Evolutionary conservation across 2,329 filamentous ascomycete species (phyloP).

Genomic region (Arthrobotrys conoides): DNA sequence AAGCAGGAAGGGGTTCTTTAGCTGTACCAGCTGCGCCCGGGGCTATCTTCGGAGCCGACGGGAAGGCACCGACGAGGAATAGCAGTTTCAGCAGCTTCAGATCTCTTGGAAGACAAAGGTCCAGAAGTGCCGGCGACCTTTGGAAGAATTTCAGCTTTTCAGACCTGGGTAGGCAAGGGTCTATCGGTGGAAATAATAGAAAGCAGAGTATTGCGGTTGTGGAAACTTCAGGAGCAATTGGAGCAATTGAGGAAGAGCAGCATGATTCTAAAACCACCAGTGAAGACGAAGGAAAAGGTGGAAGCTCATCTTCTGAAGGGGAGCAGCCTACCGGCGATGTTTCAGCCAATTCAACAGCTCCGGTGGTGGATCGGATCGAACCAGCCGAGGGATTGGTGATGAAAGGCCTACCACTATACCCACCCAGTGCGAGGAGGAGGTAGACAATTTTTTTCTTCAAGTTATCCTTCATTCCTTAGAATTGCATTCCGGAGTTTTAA

Average conservation of each 20-base stretch:
- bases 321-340: not conserved
- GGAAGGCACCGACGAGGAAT: conserved; percentile 31
- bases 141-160: conserved; percentile 54
- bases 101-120: conserved; percentile 38
- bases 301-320: conserved; percentile 8
- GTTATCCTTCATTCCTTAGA: not conserved
- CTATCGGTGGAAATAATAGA: conserved; percentile 14
- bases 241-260: conserved; percentile 52
- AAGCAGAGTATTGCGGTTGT: conserved; percentile 26
- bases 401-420: conserved; percentile 48
- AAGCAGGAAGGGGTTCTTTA: conserved; percentile 17
- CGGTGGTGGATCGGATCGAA: conserved; percentile 1
- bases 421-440: conserved; percentile 26
- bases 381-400: conserved; percentile 32
- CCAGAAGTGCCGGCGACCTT: conserved; percentile 36
- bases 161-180: conserved; percentile 31
- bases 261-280: not conserved
- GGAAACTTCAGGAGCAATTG: conserved; percentile 24
- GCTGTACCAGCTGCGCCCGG: conserved; percentile 10
- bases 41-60: conserved; percentile 9
- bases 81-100: conserved; percentile 49
- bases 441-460: conserved; percentile 21
- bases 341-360: conserved; percentile 12
- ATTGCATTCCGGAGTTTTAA: conserved; percentile 39
- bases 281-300: conserved; percentile 4